Base-by-base conservation (phyloP, 2,329 filamentous ascomycete genomes). In the Calonectria pteridis region DNA sequence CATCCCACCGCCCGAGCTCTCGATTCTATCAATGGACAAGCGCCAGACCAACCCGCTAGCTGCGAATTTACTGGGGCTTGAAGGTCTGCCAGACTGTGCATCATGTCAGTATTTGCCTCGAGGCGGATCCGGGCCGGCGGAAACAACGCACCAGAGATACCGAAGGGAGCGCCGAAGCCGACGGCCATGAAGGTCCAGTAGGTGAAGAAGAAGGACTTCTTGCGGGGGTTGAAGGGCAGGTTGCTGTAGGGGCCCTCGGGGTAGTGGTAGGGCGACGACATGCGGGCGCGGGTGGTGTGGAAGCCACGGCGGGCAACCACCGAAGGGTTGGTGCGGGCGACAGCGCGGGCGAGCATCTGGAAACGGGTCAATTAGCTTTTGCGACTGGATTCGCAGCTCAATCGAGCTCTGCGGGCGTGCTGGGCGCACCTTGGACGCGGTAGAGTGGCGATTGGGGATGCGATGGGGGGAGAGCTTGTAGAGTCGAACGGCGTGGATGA, bases 191-290 rank as follows among this genome's bases (percentile, higher is more conserved):
- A 97, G 77, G 84, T 84, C 94, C 95, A 97, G 93, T 94, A 99
- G 87, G 93, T 91, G 81, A 95, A 76, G 79, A 89, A 91, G 86
- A 99, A 99, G 88, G 90, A 94, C 88, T 93, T 94, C 84, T 93
- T 96, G 88, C 95, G 90, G 80, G 97, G 94, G 91, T 99, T 98
- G 93, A 99, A 99, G 79, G 97, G 97, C 79, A 99, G 88, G 91
- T 98, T 98, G 90, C 91, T 93, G 87, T 95, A 94, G 83, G 96
- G 94, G 78, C 96, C 97, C 90, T 98, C 96, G 81, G 96, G 94
- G 90, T 99, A 99, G 91, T 99, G 97, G 93, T 98, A 98, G 77
- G 96, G 96, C 85, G 95, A 97, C 82, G 90, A 91, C 85, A 98
- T 88, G 86, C 94, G 95, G 85, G 94, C 88, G 84, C 95, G 94